Evolutionary conservation across 805 yeast species (phyloP).

Genomic region (Spencermartinsiella europaea): DNA sequence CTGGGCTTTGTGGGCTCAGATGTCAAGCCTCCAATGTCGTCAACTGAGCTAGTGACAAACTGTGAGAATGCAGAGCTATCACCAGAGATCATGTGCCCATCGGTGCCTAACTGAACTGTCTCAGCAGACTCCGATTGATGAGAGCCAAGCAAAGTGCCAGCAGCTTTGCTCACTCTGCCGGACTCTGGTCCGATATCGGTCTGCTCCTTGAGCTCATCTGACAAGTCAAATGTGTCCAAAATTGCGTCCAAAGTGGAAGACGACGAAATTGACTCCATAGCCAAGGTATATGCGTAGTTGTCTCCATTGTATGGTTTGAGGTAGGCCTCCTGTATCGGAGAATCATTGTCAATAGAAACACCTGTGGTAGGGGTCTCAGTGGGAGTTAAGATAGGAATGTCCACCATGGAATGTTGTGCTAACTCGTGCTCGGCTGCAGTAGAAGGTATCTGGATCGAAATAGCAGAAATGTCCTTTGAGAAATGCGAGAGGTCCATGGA

Average conservation of each 20-base stretch:
- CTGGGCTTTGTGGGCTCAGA: too few relatives aligned
- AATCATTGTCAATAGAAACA: background rate
- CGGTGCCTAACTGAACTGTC: too few relatives aligned
- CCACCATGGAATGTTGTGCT: background rate
- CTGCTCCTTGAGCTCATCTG: background rate
- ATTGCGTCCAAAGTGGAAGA: slow-evolving; percentile 25
- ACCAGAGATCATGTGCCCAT: too few relatives aligned
- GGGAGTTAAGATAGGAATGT: background rate
- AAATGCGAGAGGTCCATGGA: slow-evolving; percentile 5
- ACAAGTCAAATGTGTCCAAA: slow-evolving; percentile 21
- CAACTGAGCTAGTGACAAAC: too few relatives aligned
- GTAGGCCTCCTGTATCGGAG: slow-evolving; percentile 4
- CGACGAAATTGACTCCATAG: slow-evolving; percentile 10
- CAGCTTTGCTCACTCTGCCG: too few relatives aligned
- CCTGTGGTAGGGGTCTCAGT: background rate
- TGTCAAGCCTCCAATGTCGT: too few relatives aligned
- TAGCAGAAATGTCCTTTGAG: too few relatives aligned
- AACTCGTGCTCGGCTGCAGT: background rate
- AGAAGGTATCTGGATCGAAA: background rate
- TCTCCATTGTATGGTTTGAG: background rate
- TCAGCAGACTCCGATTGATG: too few relatives aligned
- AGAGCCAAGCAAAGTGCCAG: too few relatives aligned
- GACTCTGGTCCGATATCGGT: background rate
- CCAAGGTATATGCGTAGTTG: background rate
- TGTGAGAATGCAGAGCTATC: too few relatives aligned